A percentile compares a stretch with the other conserved stretches of the same genome.
phyloP scores from a whole-genome alignment of 2,329 filamentous ascomycete species.

The Fusarium pininemorale region DNA sequence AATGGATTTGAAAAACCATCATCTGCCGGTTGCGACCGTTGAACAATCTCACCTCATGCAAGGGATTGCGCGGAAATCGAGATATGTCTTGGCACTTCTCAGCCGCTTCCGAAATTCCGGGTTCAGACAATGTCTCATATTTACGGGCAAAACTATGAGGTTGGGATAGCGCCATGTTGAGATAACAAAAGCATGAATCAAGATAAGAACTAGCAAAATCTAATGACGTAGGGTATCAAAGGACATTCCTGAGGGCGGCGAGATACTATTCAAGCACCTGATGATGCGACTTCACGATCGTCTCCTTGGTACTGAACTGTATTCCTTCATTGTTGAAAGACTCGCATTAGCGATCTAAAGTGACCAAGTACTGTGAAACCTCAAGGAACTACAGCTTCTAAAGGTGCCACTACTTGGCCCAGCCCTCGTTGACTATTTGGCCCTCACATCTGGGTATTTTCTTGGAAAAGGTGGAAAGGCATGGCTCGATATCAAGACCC shows the following conservation, averaged over 20 bases:
- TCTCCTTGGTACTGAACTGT: background rate
- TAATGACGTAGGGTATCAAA: background rate
- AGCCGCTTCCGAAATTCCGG: background rate
- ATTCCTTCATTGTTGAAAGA: background rate
- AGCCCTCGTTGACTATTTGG: background rate
- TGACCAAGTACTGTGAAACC: background rate
- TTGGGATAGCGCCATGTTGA: background rate
- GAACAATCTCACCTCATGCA: background rate
- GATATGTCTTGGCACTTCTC: constrained; percentile 14
- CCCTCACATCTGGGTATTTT: background rate
- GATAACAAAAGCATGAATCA: background rate
- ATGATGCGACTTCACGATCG: background rate
- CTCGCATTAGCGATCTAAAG: background rate
- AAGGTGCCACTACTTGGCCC: background rate
- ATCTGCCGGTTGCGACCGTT: constrained; percentile 10
- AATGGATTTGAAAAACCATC: background rate
- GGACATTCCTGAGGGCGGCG: background rate
- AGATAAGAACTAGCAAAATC: background rate
- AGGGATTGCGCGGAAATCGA: background rate
- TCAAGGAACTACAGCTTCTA: background rate
- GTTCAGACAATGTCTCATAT: background rate
- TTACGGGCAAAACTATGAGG: background rate
- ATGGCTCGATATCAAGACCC: background rate
- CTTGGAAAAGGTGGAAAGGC: background rate
- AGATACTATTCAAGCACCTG: background rate